phyloP scores from a whole-genome alignment of 805 yeast species.

The Tetrapisispora iriomotensis region DNA sequence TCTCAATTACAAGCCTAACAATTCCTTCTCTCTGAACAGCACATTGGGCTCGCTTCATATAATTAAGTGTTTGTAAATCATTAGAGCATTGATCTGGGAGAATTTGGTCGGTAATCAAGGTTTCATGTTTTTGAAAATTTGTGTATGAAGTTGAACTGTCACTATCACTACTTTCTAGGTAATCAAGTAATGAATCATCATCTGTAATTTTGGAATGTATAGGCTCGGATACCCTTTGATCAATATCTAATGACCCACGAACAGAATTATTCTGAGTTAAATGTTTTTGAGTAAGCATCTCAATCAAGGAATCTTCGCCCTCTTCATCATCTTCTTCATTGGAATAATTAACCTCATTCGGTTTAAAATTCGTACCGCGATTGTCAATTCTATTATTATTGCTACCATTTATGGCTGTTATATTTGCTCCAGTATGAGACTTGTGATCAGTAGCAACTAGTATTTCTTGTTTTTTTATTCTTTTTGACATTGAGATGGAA shows the following conservation, averaged over 20 bases:
- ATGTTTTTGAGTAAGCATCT: constrained; percentile 19
- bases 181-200: constrained; percentile 2
- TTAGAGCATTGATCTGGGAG: background rate
- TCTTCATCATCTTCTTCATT: constrained; percentile 5
- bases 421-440: too few species aligned
- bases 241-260: background rate
- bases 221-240: background rate
- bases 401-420: too few species aligned
- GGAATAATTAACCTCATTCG: background rate
- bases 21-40: constrained; percentile 40
- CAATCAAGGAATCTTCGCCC: constrained; percentile 19
- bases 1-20: constrained; percentile 22
- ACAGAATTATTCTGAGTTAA: background rate
- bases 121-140: background rate
- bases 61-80: constrained; percentile 1
- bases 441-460: too few species aligned
- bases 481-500: too few species aligned
- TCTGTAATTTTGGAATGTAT: background rate
- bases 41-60: constrained; percentile 28
- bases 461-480: too few species aligned
- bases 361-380: background rate
- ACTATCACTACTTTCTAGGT: background rate
- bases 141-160: background rate
- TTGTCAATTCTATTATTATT: background rate
- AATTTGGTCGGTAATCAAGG: background rate